A percentile compares a stretch with the other conserved stretches of the same genome.
Conservation (phyloP, 257 asterid genomes). For the Salvia rosmarinus region DNA sequence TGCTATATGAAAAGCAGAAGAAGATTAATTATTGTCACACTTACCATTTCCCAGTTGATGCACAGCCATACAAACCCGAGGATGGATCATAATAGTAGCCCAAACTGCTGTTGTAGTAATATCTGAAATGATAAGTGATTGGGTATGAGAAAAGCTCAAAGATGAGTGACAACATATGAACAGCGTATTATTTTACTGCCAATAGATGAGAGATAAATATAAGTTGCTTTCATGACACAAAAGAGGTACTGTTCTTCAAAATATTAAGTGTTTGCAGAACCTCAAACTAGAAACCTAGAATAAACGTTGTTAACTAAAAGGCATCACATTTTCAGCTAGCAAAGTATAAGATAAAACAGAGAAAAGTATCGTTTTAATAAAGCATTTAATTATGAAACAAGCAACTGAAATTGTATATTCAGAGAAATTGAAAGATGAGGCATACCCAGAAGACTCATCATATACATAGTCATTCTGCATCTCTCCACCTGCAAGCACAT, state of each 20-base stretch:
- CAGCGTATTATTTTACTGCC: neutral
- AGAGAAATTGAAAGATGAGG: constrained; percentile 24
- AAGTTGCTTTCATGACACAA: constrained; percentile 15
- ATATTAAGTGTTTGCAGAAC: neutral
- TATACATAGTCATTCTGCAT: constrained; percentile 67
- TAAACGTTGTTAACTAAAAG: neutral
- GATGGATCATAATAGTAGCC: constrained; percentile 96
- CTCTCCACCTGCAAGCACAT: constrained; percentile 61
- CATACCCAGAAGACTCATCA: constrained; percentile 91
- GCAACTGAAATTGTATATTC: neutral
- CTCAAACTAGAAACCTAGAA: neutral
- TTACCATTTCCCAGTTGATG: constrained; percentile 89
- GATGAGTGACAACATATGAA: neutral
- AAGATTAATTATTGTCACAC: constrained; percentile 2
- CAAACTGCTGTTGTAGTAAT: constrained; percentile 85
- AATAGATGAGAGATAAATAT: neutral
- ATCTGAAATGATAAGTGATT: constrained; percentile 48
- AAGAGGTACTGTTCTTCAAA: neutral
- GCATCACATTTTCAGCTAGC: constrained; percentile 2
- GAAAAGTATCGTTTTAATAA: neutral
- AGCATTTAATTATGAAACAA: constrained; percentile 3
- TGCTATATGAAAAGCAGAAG: too few species aligned
- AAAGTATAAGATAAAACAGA: neutral
- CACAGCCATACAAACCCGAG: constrained; percentile 79
- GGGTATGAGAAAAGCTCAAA: constrained; percentile 12